These are phyloP conservation scores for Kitagawia praeruptora DNA, from an alignment of 129 eudicot species.

Conservation along the genomic window DNA sequence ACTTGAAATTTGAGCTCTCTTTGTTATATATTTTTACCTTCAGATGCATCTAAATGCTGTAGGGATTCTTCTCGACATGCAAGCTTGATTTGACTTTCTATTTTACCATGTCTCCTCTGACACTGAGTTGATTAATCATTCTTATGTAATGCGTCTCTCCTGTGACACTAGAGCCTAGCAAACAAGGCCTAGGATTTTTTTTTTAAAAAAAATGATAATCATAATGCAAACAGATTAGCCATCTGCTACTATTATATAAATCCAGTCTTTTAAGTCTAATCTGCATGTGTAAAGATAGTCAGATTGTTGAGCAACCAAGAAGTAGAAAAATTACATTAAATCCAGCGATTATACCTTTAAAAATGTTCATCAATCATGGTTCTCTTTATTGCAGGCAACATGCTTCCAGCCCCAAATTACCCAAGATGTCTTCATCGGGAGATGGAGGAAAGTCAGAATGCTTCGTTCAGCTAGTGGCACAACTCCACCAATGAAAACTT, in stretches of 20 bases:
- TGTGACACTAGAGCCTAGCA: background rate
- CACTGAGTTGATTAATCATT: background rate
- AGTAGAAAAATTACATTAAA: background rate
- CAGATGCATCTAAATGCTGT: background rate
- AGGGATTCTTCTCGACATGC: background rate
- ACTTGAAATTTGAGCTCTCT: background rate
- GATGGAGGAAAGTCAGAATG: conserved; percentile 81
- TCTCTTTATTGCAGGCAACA: conserved; percentile 65
- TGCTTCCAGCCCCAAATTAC: conserved; percentile 81
- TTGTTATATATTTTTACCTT: background rate
- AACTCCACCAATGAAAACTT: conserved; percentile 94
- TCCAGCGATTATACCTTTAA: background rate
- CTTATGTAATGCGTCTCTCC: background rate
- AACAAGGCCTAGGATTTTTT: background rate
- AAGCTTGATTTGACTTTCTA: background rate
- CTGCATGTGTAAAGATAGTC: background rate
- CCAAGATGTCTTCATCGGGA: conserved; percentile 76
- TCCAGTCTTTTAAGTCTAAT: background rate
- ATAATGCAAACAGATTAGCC: background rate
- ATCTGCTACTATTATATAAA: background rate
- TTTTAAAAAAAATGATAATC: background rate
- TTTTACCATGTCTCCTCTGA: background rate
- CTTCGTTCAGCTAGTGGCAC: conserved; percentile 96
- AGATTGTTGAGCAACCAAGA: background rate
- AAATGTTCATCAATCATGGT: background rate